Percentiles rank a stretch among this genome's conserved stretches.
Evolutionary conservation across 257 asterid species (phyloP).

Genomic region (Ilex aquifolium): DNA sequence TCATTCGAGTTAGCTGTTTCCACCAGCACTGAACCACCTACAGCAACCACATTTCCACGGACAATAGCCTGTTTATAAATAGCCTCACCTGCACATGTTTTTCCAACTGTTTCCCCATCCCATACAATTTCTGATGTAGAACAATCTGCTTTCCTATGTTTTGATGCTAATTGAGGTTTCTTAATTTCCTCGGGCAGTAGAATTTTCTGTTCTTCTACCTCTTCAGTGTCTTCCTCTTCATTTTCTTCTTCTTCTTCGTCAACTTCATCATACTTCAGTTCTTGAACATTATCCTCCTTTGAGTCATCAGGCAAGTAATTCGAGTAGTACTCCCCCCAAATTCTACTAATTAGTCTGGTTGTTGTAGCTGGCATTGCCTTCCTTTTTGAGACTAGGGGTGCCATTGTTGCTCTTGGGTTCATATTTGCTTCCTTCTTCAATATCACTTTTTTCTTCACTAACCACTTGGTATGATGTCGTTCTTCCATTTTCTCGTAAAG

Average conservation of each 20-base stretch:
- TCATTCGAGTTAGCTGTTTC: slow-evolving; percentile 46
- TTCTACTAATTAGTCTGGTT: slow-evolving; percentile 72
- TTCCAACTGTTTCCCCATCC: slow-evolving; percentile 59
- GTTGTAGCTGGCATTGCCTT: slow-evolving; percentile 97
- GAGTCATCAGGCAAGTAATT: slow-evolving; percentile 65
- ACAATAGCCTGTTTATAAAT: slow-evolving; percentile 50
- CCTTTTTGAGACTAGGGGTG: slow-evolving; percentile 61
- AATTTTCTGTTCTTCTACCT: slow-evolving; percentile 26
- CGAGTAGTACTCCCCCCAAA: slow-evolving; percentile 92
- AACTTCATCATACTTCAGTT: slow-evolving; percentile 58
- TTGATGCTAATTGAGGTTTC: slow-evolving; percentile 23
- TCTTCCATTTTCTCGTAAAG: slow-evolving; percentile 81
- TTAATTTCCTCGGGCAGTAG: slow-evolving; percentile 29
- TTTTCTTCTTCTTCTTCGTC: slow-evolving; percentile 46
- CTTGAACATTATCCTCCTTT: slow-evolving; percentile 32
- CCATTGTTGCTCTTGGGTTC: slow-evolving; percentile 87
- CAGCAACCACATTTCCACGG: slow-evolving; percentile 50
- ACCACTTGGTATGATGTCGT: slow-evolving; percentile 88
- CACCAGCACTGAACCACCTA: slow-evolving; percentile 50
- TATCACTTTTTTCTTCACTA: slow-evolving; percentile 82
- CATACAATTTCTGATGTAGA: slow-evolving; percentile 47
- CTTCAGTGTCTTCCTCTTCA: slow-evolving; percentile 64
- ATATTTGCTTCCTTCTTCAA: slow-evolving; percentile 43
- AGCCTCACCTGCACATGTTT: slow-evolving; percentile 48
- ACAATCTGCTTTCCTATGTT: slow-evolving; percentile 32